Conservation (phyloP, 208 protist genomes). For the Leishmania gerbilli region DNA sequence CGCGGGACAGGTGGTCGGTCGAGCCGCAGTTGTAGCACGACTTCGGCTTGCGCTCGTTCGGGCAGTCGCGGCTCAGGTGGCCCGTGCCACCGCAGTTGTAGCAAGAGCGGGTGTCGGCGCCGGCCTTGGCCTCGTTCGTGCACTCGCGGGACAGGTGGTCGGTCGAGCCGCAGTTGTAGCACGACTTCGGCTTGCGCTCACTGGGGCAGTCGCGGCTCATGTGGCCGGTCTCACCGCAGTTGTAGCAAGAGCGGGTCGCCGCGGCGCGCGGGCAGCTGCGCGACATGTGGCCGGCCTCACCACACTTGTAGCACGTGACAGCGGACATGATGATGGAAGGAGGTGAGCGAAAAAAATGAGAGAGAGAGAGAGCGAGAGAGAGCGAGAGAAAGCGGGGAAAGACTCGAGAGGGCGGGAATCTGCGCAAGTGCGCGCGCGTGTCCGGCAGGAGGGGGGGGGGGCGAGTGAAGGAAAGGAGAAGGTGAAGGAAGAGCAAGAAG, state of each 20-base stretch:
- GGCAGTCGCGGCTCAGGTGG: constrained; percentile 80
- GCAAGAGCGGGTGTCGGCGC: constrained; percentile 63
- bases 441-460: not conserved
- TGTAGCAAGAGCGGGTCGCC: constrained; percentile 57
- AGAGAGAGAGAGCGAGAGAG: not conserved
- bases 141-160: constrained; percentile 76
- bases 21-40: constrained; percentile 53
- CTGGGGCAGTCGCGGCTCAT: constrained; percentile 70
- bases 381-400: not conserved
- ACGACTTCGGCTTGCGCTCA: constrained; percentile 46
- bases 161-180: constrained; percentile 77
- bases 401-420: constrained; percentile 12
- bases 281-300: constrained; percentile 59
- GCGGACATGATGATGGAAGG: constrained; percentile 38
- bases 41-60: constrained; percentile 48
- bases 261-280: constrained; percentile 50
- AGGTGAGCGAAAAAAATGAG: not conserved
- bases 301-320: constrained; percentile 71
- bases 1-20: constrained; percentile 61
- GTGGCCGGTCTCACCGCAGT: constrained; percentile 62
- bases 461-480: not conserved
- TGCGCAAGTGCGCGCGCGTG: not conserved
- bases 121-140: constrained; percentile 50
- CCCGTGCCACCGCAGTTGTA: constrained; percentile 68
- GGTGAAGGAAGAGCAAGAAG: not conserved